phyloP scores from a whole-genome alignment of 106 monocot species.

The Dendrobium huoshanense region DNA sequence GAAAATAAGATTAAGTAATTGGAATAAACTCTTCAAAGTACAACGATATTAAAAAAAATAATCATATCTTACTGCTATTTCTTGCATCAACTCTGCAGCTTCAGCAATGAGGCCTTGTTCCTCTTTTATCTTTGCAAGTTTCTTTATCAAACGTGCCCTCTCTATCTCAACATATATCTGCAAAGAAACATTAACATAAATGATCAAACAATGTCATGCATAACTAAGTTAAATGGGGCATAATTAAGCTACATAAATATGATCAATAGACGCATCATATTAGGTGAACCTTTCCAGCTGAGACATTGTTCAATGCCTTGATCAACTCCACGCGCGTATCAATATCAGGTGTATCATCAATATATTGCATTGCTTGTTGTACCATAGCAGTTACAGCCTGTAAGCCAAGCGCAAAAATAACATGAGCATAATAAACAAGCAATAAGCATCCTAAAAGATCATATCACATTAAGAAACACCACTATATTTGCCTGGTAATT shows the following conservation, averaged over 20 bases:
- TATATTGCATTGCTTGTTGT: conserved; percentile 96
- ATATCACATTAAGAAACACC: not conserved
- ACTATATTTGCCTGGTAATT: not conserved
- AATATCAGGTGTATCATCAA: conserved; percentile 84
- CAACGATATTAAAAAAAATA: not conserved
- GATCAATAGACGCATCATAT: conserved; percentile 2
- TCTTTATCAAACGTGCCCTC: conserved; percentile 86
- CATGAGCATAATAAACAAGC: not conserved
- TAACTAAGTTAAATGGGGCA: not conserved
- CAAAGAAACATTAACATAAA: conserved; percentile 6
- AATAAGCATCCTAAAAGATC: not conserved
- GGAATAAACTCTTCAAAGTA: conserved; percentile 5
- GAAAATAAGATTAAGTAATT: not conserved
- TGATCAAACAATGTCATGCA: not conserved
- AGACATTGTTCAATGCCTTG: conserved; percentile 89
- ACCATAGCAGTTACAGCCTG: conserved; percentile 99
- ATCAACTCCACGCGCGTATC: conserved; percentile 88
- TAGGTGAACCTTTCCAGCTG: conserved; percentile 81
- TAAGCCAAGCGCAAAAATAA: not conserved
- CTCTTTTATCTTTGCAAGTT: conserved; percentile 98
- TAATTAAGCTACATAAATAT: not conserved
- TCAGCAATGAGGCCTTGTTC: conserved; percentile 90
- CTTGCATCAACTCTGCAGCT: conserved; percentile 99
- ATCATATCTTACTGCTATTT: conserved; percentile 74
- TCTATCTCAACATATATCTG: conserved; percentile 99